Percentiles rank a stretch among this genome's conserved stretches.
These are phyloP conservation scores for Elsinoe ampelina DNA, from an alignment of 2,329 filamentous ascomycete species.

Conservation along the genomic window DNA sequence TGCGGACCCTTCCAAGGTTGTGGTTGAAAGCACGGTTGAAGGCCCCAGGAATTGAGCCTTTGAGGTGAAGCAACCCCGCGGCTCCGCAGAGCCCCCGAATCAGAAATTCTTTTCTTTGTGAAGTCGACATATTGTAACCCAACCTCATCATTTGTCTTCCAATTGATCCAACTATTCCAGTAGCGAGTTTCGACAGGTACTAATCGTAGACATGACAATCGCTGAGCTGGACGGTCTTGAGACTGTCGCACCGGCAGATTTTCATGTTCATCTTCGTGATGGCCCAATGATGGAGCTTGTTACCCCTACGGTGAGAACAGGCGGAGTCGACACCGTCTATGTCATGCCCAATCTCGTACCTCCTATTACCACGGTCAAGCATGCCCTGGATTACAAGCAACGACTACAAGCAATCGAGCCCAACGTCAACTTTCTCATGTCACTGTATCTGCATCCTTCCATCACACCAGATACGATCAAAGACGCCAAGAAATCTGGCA, in stretches of 20 bases:
- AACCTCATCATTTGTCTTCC: neutral
- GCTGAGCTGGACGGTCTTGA: conserved; percentile 36
- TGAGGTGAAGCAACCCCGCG: too few species aligned
- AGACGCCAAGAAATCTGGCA: conserved; percentile 62
- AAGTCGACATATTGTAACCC: neutral
- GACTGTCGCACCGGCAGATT: conserved; percentile 41
- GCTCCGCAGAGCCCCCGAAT: neutral
- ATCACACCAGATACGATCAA: conserved; percentile 50
- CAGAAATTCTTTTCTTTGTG: conserved; percentile 2
- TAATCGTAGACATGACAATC: conserved; percentile 27
- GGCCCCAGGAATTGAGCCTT: neutral
- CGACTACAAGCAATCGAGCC: conserved; percentile 38
- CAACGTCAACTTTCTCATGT: conserved; percentile 43
- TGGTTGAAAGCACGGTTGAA: neutral
- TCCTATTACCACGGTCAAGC: conserved; percentile 40
- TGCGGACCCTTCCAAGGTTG: neutral
- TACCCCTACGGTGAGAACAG: conserved; percentile 41
- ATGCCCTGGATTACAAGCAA: conserved; percentile 38
- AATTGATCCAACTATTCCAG: too few species aligned
- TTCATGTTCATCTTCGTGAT: conserved; percentile 44
- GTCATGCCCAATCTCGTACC: conserved; percentile 47
- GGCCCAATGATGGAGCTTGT: conserved; percentile 44
- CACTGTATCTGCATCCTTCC: conserved; percentile 41
- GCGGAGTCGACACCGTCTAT: conserved; percentile 45
- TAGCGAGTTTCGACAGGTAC: neutral